These are phyloP conservation scores for Coemansia sp. DNA, from an alignment of 192 early-diverging fungal species.

Conservation along the genomic window DNA sequence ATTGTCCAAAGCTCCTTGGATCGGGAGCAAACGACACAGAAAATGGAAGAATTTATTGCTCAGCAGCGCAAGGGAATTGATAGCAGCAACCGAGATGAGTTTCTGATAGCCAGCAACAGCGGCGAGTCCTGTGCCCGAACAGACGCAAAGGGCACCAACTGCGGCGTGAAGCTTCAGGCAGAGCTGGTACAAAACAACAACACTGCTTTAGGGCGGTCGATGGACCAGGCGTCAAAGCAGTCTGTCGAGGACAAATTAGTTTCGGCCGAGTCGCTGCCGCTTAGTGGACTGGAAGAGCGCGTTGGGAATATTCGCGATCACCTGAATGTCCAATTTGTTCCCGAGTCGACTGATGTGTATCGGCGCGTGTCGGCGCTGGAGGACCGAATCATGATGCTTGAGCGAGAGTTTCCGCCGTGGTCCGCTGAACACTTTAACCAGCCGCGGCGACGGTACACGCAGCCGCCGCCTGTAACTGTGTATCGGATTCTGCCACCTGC, in stretches of 20 bases:
- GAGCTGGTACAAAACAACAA: conserved; percentile 62
- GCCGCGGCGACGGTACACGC: conserved; percentile 35
- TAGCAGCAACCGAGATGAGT: conserved; percentile 64
- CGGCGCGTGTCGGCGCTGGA: conserved; percentile 73
- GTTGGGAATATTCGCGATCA: conserved; percentile 74
- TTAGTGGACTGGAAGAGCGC: conserved; percentile 52
- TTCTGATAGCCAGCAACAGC: conserved; percentile 35
- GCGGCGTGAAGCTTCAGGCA: conserved; percentile 77
- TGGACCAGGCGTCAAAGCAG: conserved; percentile 6
- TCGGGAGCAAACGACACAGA: conserved; percentile 52
- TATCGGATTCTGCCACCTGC: conserved; percentile 29
- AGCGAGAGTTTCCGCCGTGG: conserved; percentile 76
- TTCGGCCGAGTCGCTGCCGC: conserved; percentile 16
- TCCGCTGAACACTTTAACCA: conserved; percentile 74
- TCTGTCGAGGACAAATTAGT: not conserved
- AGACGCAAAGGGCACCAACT: conserved; percentile 70
- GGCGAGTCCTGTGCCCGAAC: conserved; percentile 64
- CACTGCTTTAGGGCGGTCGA: conserved; percentile 63
- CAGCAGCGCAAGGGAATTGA: conserved; percentile 61
- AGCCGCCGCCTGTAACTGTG: conserved; percentile 32
- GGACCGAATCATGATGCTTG: conserved; percentile 72
- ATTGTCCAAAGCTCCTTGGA: conserved; percentile 40
- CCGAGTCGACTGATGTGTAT: conserved; percentile 22
- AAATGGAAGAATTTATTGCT: conserved; percentile 57
- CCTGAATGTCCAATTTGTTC: conserved; percentile 66